These are phyloP conservation scores for Metschnikowia baotianmanensis DNA, from an alignment of 805 yeast genomes.

Conservation along the genomic window DNA sequence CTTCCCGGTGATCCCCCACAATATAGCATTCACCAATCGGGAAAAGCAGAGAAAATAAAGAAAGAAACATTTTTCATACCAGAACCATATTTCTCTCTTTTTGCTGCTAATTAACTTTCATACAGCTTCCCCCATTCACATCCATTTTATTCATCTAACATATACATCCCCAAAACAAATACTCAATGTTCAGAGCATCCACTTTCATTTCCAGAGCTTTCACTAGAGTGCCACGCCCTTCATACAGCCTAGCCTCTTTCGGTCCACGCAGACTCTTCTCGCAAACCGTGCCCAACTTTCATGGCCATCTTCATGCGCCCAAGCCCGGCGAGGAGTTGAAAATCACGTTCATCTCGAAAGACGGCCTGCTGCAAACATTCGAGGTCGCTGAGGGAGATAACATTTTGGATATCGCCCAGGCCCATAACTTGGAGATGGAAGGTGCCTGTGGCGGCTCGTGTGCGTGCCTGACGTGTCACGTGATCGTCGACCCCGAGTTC, in stretches of 20 bases:
- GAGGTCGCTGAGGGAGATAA: slow-evolving; percentile 94
- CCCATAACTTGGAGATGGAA: slow-evolving; percentile 90
- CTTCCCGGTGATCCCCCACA: too few species aligned
- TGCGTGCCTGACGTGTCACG: slow-evolving; percentile 98
- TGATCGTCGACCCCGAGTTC: slow-evolving; percentile 91
- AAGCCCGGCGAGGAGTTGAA: slow-evolving; percentile 85
- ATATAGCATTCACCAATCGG: too few species aligned
- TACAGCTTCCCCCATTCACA: too few species aligned
- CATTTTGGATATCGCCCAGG: slow-evolving; percentile 91
- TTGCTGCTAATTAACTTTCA: not conserved
- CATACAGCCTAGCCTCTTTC: not conserved
- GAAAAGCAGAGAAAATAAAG: too few species aligned
- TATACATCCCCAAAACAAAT: not conserved
- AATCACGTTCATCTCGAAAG: slow-evolving; percentile 87
- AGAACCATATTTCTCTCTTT: not conserved
- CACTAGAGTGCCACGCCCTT: not conserved
- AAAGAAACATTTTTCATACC: too few species aligned
- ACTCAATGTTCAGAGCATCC: slow-evolving; percentile 6
- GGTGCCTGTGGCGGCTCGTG: slow-evolving; percentile 99
- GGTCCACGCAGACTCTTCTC: slow-evolving; percentile 5
- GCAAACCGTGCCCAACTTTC: slow-evolving; percentile 29
- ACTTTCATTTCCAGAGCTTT: slow-evolving; percentile 1
- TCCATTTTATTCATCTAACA: too few species aligned
- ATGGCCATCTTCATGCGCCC: slow-evolving; percentile 89
- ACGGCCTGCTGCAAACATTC: slow-evolving; percentile 75